Evolutionary conservation across 1,284 basidiomycete species (phyloP).

Genomic region (Apiotrichum brassicae): DNA sequence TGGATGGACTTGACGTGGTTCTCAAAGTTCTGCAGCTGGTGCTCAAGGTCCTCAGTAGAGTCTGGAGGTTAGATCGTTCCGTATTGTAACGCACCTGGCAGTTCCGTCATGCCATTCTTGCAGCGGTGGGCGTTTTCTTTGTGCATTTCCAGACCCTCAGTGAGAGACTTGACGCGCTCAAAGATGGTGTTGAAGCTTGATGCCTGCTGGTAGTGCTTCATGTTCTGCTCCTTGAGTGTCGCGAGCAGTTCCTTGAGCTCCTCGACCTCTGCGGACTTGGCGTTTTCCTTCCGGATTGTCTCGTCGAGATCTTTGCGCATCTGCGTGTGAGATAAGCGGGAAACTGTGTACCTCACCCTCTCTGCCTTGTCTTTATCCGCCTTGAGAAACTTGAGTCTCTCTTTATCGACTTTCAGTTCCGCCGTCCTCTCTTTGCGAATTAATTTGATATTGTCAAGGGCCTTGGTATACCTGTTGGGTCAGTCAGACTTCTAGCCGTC

Average conservation of each 20-base stretch:
- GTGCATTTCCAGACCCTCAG: constrained; percentile 61
- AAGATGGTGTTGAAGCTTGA: constrained; percentile 80
- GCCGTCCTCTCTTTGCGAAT: constrained; percentile 82
- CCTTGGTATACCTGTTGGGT: constrained; percentile 80
- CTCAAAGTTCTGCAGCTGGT: constrained; percentile 66
- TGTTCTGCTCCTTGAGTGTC: constrained; percentile 64
- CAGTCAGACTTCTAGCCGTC: background rate
- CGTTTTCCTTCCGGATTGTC: constrained; percentile 60
- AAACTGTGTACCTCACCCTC: constrained; percentile 45
- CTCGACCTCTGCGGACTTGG: constrained; percentile 70
- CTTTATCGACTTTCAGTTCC: constrained; percentile 90
- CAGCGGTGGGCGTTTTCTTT: constrained; percentile 60
- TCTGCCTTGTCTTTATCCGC: constrained; percentile 82
- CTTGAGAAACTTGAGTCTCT: constrained; percentile 71
- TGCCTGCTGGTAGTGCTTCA: constrained; percentile 73
- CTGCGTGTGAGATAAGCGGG: constrained; percentile 9
- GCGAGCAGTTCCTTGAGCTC: constrained; percentile 63
- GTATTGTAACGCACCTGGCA: constrained; percentile 68
- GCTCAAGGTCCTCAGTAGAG: constrained; percentile 66
- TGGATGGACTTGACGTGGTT: constrained; percentile 43
- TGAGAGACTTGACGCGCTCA: constrained; percentile 62
- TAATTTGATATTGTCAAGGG: constrained; percentile 83
- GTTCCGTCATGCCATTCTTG: constrained; percentile 54
- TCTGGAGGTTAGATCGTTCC: too few species aligned
- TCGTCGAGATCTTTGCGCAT: constrained; percentile 46